Base-by-base conservation (phyloP, 2,329 filamentous ascomycete species). In the Pseudocercospora crystallina region DNA sequence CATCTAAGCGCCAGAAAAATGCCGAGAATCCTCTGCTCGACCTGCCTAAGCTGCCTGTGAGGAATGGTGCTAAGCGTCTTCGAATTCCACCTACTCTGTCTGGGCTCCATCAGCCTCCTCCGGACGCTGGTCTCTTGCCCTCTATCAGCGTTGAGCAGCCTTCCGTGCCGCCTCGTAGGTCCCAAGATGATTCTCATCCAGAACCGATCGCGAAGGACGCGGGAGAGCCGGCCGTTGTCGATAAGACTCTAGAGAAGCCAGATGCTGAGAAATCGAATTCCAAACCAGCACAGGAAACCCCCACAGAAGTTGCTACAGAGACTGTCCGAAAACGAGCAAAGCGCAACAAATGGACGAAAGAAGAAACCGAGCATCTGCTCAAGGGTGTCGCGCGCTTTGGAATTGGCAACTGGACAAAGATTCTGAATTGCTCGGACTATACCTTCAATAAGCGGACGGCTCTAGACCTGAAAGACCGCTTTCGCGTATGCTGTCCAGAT, bases 321-420 rank as follows among this genome's bases (percentile, higher is more conserved):
- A 70, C 46, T 8, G 17, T 15, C 8, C 29, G 75, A 39, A 53
- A 47, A 31, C 47, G 38, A 42, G 37, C 53, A 5, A 58, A 61
- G 40, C 62, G 66, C 8, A 82, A 79, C 47, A 79, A 76, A 54
- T 86, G 83, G 83, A 79, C 78, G 1, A 77, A 83, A n/a, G 71
- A 81, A 55, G 83, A 86, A 65, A 85, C 82, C 0, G 73, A 72
- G 26, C 73, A 79, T 56, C 65, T 86, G 20, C 69, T 85, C 10
- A 71, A 76, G 49, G 83, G 83, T 0, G 82, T 84, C 8, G 74
- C 78, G 33, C 78, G 75, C 54, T 83, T 80, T 59, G 83, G 82
- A 1, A 80, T 84, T 53, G 83, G 83, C 2, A 83, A 76, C 55
- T 86, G 83, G 83, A 85, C 82, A 49, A 78, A 77, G 56, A 85